phyloP scores from a whole-genome alignment of 495 filamentous ascomycete genomes.

The Penicillium flavigenum region DNA sequence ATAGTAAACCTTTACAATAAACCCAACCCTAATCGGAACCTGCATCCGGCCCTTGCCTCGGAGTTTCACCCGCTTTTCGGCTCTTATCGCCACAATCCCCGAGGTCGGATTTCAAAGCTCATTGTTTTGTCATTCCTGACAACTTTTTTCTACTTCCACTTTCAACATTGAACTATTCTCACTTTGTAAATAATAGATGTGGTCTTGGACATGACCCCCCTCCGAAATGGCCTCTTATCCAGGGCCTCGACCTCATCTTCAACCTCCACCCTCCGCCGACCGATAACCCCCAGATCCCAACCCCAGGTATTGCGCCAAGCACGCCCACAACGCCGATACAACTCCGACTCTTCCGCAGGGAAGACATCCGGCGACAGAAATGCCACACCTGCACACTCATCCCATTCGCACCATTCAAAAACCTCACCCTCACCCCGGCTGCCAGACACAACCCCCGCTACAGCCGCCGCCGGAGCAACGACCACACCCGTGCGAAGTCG shows the following conservation, averaged over 20 bases:
- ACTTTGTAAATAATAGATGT: conserved; percentile 1
- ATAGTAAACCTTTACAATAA: background rate
- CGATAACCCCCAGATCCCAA: conserved; percentile 17
- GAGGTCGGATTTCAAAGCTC: conserved; percentile 4
- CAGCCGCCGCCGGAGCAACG: conserved; percentile 22
- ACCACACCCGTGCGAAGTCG: conserved; percentile 47
- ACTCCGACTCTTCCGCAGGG: conserved; percentile 24
- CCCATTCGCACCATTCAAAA: background rate
- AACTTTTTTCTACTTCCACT: background rate
- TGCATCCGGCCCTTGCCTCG: background rate
- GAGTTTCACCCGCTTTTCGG: conserved; percentile 10
- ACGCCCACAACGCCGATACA: conserved; percentile 32
- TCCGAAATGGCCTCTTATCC: conserved; percentile 20
- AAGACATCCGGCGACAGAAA: conserved; percentile 1
- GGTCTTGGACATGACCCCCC: conserved; percentile 22
- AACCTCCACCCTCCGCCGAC: conserved; percentile 15
- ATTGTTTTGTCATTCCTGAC: background rate
- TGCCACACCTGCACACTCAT: background rate
- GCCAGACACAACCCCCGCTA: conserved; percentile 11
- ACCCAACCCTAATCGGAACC: conserved; percentile 2
- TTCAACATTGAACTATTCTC: background rate
- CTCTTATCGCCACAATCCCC: conserved; percentile 11
- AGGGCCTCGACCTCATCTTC: conserved; percentile 15
- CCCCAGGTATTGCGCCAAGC: conserved; percentile 20
- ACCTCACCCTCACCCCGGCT: conserved; percentile 3